Conservation (phyloP, 495 filamentous ascomycete species). For the Aspergillus ellipticus region DNA sequence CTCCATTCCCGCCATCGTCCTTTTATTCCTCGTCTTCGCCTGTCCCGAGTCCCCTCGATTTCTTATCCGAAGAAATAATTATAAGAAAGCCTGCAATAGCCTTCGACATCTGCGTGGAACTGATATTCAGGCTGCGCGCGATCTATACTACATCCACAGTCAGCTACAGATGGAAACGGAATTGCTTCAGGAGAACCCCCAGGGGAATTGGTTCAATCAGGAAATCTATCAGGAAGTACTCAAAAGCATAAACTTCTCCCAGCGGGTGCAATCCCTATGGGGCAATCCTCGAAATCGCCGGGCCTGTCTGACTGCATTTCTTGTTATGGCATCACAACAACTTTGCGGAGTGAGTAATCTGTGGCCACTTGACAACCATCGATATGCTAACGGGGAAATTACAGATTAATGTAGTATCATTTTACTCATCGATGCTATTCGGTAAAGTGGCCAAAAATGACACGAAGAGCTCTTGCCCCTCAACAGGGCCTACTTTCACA, state of each 20-base stretch:
- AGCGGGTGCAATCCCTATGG: constrained; percentile 37
- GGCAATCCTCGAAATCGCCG: constrained; percentile 56
- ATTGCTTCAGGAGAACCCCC: constrained; percentile 2
- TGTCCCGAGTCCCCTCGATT: constrained; percentile 69
- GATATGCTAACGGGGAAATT: not conserved
- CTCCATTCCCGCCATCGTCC: constrained; percentile 65
- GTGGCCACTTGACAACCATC: not conserved
- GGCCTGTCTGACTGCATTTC: constrained; percentile 53
- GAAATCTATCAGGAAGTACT: constrained; percentile 16
- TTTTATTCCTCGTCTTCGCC: constrained; percentile 59
- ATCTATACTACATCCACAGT: constrained; percentile 69
- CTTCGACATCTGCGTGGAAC: constrained; percentile 57
- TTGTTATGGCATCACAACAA: constrained; percentile 68
- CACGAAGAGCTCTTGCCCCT: not conserved
- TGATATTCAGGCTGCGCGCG: constrained; percentile 63
- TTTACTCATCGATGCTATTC: constrained; percentile 67
- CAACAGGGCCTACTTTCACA: not conserved
- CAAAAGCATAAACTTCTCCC: not conserved
- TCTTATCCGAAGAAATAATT: constrained; percentile 57
- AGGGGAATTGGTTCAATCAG: constrained; percentile 9
- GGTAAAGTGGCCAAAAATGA: not conserved
- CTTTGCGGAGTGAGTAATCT: constrained; percentile 57
- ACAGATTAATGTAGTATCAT: constrained; percentile 64
- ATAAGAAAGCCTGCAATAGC: constrained; percentile 56
- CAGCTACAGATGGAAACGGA: constrained; percentile 43